Base-by-base conservation (phyloP, 2,329 filamentous ascomycete species). In the Fusarium foetens region DNA sequence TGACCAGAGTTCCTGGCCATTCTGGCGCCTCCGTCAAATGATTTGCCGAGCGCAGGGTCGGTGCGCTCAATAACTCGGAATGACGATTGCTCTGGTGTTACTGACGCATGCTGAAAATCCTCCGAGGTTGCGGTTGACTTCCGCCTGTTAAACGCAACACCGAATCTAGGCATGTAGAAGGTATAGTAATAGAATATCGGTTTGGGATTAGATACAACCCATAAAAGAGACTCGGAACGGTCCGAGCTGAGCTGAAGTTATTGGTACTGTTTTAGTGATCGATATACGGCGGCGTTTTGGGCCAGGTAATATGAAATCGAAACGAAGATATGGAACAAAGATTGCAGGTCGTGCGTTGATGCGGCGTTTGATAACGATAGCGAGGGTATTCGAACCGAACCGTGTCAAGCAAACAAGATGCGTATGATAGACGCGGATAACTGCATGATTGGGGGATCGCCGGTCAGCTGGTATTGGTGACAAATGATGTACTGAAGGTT, bases 121-220 rank as follows among this genome's bases (percentile, higher is more conserved):
- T 88, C 85, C 68, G 85, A 84, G 82, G 84, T 84, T 63, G 84
- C 86, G 84, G 86, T 85, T 70, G 87, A 88, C 83, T 87, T 90
- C 84, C 88, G 88, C 86, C 86, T 84, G 77, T 83, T 84, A 71
- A 90, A 90, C 70, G 85, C 83, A 78, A 87, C 86, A 70, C 87
- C 86, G 80, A 90, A 90, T 82, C 86, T 89, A 88, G 87, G 87
- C 88, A 90, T 90, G 81, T 85, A 85, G 75, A 77, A 77, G 66
- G 66, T 68, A 64, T 71, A 65, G 72, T 38, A 65, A 38, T 58
- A 42, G 63, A 53, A 63, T 64, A 31, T 71, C 43, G 60, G 39
- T 57, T 45, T 71, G 70, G 63, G 63, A 76, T 77, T 77, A 77
- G 63, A 63, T 64, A 59, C 61, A 75, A 62, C 76, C 66, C 76